A percentile compares a stretch with the other conserved stretches of the same genome.
Conservation (phyloP, 75 land plant species). For the Chamaecyparis obtusa region DNA sequence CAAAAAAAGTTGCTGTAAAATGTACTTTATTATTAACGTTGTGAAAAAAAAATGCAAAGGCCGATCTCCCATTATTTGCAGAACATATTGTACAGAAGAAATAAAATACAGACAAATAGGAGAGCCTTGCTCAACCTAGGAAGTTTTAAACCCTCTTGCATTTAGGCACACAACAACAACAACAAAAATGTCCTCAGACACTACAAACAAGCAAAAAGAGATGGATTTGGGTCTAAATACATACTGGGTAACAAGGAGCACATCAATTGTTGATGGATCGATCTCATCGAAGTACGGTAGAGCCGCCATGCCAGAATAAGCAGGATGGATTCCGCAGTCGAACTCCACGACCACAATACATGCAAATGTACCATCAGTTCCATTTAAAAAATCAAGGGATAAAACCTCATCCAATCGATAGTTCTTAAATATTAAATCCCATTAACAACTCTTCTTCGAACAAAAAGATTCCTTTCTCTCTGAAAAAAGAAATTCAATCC, state of each 20-base stretch:
- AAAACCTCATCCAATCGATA: neutral
- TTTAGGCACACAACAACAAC: too few relatives aligned
- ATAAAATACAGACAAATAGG: too few relatives aligned
- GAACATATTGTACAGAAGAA: too few relatives aligned
- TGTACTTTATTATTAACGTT: neutral
- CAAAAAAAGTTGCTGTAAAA: neutral
- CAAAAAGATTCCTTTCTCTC: neutral
- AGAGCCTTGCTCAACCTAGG: too few relatives aligned
- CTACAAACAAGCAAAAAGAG: neutral
- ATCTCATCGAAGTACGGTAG: slow-evolving; percentile 98
- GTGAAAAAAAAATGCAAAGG: neutral
- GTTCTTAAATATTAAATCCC: neutral
- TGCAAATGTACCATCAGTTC: slow-evolving; percentile 6
- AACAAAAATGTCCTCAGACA: neutral
- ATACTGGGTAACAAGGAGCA: slow-evolving; percentile 97
- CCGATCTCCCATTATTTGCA: too few relatives aligned
- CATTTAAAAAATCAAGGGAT: neutral
- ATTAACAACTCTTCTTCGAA: neutral
- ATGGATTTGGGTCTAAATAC: slow-evolving; percentile 16
- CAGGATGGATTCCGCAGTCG: slow-evolving; percentile 99
- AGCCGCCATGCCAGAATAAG: slow-evolving; percentile 96
- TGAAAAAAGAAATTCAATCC: neutral
- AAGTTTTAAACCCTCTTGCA: too few relatives aligned
- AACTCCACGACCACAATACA: slow-evolving; percentile 48
- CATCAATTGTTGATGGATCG: slow-evolving; percentile 94